Evolutionary conservation across 768 basidiomycete genomes (phyloP).

Genomic region (Lentinula aciculospora): DNA sequence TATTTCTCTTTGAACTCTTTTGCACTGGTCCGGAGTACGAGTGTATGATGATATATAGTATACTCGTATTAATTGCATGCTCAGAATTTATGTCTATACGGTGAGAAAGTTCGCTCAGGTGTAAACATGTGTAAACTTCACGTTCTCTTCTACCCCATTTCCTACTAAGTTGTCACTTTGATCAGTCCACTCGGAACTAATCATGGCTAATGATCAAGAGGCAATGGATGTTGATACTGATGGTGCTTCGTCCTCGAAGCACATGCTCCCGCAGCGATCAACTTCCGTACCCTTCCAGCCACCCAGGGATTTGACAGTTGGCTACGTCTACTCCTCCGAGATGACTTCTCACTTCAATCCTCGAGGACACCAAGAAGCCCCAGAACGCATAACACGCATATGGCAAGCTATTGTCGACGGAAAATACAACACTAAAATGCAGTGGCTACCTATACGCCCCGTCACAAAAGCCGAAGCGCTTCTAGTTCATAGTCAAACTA

Average conservation of each 20-base stretch:
- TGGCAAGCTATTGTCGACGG: slow-evolving; percentile 57
- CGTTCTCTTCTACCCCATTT: not conserved
- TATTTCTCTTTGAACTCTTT: too few species aligned
- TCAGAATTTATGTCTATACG: not conserved
- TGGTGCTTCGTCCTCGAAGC: not conserved
- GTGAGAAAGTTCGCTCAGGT: not conserved
- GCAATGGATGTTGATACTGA: not conserved
- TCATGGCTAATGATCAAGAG: not conserved
- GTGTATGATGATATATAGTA: not conserved
- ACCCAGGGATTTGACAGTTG: slow-evolving; percentile 40
- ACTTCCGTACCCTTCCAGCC: slow-evolving; percentile 24
- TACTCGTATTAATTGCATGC: not conserved
- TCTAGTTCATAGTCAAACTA: slow-evolving; percentile 86
- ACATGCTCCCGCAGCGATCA: slow-evolving; percentile 22
- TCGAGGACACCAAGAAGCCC: slow-evolving; percentile 62
- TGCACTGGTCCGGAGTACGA: not conserved
- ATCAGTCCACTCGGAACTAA: not conserved
- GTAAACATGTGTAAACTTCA: not conserved
- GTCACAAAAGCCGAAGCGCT: slow-evolving; percentile 75
- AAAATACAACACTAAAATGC: slow-evolving; percentile 63
- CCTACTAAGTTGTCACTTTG: not conserved
- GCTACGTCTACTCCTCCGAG: slow-evolving; percentile 79
- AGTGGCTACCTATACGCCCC: slow-evolving; percentile 63
- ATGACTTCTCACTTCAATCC: slow-evolving; percentile 82
- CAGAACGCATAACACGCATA: slow-evolving; percentile 80